Percentiles rank a stretch among this genome's conserved stretches.
phyloP scores from a whole-genome alignment of 257 asterid species.

The Solanum appendiculatum region DNA sequence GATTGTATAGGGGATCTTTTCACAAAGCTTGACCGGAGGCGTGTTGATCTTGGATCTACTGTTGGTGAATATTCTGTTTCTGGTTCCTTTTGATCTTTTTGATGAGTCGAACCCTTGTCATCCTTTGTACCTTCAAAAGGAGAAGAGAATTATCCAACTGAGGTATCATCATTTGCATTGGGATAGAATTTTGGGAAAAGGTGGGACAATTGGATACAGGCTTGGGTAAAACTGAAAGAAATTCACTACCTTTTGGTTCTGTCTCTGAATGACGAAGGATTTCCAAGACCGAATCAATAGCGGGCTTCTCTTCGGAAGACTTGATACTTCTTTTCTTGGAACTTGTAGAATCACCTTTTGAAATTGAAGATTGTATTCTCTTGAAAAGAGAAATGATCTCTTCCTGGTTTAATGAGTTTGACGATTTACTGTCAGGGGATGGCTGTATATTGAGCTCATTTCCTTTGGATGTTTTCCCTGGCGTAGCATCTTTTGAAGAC shows the following conservation, averaged over 20 bases:
- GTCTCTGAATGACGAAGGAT: conserved; percentile 49
- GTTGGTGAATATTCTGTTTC: conserved; percentile 10
- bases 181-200: not conserved
- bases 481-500: conserved; percentile 6
- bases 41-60: conserved; percentile 11
- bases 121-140: conserved; percentile 29
- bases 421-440: conserved; percentile 14
- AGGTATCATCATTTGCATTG: not conserved
- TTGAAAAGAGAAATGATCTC: conserved; percentile 65
- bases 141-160: not conserved
- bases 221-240: not conserved
- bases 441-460: conserved; percentile 14
- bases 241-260: conserved; percentile 30
- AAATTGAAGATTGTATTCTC: conserved; percentile 52
- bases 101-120: conserved; percentile 1
- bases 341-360: conserved; percentile 27
- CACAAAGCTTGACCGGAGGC: conserved; percentile 46
- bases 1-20: conserved; percentile 48
- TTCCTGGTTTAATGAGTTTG: conserved; percentile 28
- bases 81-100: conserved; percentile 18
- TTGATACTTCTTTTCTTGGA: conserved; percentile 33
- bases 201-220: not conserved
- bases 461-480: conserved; percentile 21
- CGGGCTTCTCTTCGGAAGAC: conserved; percentile 28
- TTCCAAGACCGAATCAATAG: conserved; percentile 46